phyloP scores from a whole-genome alignment of 176 grass and related monocot genomes.

The Triticum monococcum region DNA sequence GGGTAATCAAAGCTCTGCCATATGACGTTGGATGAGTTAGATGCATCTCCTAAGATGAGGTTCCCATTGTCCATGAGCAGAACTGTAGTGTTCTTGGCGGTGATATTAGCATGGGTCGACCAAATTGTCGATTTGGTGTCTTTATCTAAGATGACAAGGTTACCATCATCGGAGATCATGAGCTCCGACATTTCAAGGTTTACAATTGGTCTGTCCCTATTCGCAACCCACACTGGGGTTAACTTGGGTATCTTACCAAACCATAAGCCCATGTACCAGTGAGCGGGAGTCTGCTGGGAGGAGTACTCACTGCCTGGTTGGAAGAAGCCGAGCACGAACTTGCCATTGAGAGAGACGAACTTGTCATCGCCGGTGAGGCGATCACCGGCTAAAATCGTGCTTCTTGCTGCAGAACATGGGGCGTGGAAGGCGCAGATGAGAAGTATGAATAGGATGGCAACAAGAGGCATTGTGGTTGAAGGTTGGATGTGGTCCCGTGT shows the following conservation, averaged over 20 bases:
- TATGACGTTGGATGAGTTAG: slow-evolving; percentile 24
- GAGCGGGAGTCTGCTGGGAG: background rate
- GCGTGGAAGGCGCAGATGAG: background rate
- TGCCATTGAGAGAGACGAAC: slow-evolving; percentile 34
- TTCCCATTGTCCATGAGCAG: slow-evolving; percentile 43
- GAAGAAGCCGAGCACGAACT: slow-evolving; percentile 49
- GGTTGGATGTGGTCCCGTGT: background rate
- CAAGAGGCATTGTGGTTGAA: background rate
- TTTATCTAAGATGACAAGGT: slow-evolving; percentile 40
- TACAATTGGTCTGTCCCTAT: slow-evolving; percentile 32
- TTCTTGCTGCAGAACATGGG: slow-evolving; percentile 13
- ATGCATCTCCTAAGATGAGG: slow-evolving; percentile 39
- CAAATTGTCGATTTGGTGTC: slow-evolving; percentile 29
- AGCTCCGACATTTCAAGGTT: slow-evolving; percentile 11
- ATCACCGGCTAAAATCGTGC: slow-evolving; percentile 22
- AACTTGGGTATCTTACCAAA: slow-evolving; percentile 32
- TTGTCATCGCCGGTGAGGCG: slow-evolving; percentile 22
- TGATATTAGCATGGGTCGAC: slow-evolving; percentile 34
- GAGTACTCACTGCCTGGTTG: background rate
- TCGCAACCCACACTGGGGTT: slow-evolving; percentile 46
- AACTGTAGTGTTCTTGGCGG: slow-evolving; percentile 20
- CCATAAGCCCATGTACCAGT: slow-evolving; percentile 54
- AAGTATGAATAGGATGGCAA: slow-evolving; percentile 1
- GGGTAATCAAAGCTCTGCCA: slow-evolving; percentile 72
- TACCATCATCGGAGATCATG: slow-evolving; percentile 31